Percentiles rank a stretch among this genome's conserved stretches.
phyloP scores from a whole-genome alignment of 176 grass and related monocot genomes.

The Luzula sylvatica region DNA sequence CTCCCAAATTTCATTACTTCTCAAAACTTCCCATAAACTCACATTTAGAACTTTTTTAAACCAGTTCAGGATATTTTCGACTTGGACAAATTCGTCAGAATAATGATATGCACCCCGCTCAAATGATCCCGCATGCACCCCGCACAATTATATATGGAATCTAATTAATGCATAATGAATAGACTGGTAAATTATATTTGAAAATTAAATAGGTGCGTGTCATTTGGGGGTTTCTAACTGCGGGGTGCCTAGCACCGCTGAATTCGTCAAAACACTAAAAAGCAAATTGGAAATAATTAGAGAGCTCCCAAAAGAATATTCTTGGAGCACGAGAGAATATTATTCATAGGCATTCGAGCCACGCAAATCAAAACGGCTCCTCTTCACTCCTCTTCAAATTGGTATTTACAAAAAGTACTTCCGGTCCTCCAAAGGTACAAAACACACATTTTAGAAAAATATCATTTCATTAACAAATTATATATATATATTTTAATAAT shows the following conservation, averaged over 20 bases:
- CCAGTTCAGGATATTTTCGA: slow-evolving; percentile 83
- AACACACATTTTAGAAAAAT: no score
- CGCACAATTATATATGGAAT: no score
- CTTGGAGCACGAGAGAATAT: slow-evolving; percentile 92
- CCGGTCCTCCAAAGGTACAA: slow-evolving; percentile 80
- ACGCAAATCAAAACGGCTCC: slow-evolving; percentile 95
- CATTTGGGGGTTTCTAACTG: no score
- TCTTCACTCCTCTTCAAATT: slow-evolving; percentile 63
- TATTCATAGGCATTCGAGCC: slow-evolving; percentile 63
- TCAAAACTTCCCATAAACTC: no score
- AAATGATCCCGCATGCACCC: no score
- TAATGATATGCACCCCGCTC: no score
- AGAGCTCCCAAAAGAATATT: slow-evolving; percentile 58
- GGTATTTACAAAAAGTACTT: slow-evolving; percentile 89
- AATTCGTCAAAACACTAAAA: slow-evolving; percentile 63
- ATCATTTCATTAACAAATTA: no score
- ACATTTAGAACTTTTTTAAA: no score
- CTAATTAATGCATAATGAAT: no score
- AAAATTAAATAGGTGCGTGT: no score
- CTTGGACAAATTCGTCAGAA: slow-evolving; percentile 75
- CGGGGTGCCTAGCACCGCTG: no score
- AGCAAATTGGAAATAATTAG: slow-evolving; percentile 56
- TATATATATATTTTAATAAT: slow-evolving; percentile 5
- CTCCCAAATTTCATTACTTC: not conserved
- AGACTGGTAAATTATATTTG: no score